Percentiles rank a stretch among this genome's conserved stretches.
These are phyloP conservation scores for Boletus edulis DNA, from an alignment of 768 basidiomycete genomes.

Conservation along the genomic window DNA sequence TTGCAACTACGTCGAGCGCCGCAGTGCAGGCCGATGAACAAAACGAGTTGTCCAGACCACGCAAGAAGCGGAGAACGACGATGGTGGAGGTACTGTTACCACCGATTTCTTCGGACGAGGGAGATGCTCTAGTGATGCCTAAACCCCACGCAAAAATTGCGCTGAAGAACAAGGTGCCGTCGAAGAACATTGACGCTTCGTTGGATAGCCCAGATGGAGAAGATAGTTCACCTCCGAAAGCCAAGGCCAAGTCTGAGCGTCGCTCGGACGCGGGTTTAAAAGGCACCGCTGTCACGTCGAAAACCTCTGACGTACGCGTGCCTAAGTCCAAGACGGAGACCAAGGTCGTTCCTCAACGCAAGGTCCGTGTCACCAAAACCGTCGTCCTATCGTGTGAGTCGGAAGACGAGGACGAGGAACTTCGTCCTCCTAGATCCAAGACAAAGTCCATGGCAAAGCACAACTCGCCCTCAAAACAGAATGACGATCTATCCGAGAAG, in stretches of 20 bases:
- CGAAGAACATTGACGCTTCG: not conserved
- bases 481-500: not conserved
- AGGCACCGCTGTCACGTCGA: not conserved
- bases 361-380: not conserved
- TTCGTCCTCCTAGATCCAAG: conserved; percentile 1
- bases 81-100: conserved; percentile 8
- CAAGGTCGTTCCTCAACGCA: not conserved
- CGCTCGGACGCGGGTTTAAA: not conserved
- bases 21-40: not conserved
- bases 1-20: not conserved
- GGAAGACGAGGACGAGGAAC: conserved; percentile 6
- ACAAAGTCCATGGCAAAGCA: not conserved
- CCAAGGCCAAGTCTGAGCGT: not conserved
- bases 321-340: not conserved
- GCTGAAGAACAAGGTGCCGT: not conserved
- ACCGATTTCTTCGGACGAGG: conserved; percentile 10
- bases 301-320: not conserved
- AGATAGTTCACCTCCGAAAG: not conserved
- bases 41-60: conserved; percentile 5
- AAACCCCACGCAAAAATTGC: not conserved
- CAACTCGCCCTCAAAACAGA: not conserved
- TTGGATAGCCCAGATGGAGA: conserved; percentile 5
- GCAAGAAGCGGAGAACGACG: conserved; percentile 20
- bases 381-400: not conserved
- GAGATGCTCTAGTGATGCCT: not conserved